Conservation (phyloP, 2,329 filamentous ascomycete genomes). For the Penicillium sumatraense region DNA sequence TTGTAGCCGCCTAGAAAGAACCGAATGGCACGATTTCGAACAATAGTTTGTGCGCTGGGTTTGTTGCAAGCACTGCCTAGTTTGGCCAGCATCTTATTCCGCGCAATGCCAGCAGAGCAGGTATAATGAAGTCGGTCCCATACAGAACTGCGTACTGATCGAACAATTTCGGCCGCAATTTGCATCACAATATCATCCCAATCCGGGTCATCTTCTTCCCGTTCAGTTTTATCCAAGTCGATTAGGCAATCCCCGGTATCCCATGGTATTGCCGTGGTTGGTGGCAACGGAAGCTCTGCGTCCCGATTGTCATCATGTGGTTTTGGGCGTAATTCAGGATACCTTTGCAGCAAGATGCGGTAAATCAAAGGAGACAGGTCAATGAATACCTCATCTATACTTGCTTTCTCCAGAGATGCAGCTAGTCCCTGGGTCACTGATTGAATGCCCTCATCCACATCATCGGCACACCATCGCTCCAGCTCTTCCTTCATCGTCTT, state of each 20-base stretch:
- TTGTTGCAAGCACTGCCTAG: constrained; percentile 90
- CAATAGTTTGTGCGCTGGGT: constrained; percentile 91
- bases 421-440: constrained; percentile 33
- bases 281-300: constrained; percentile 75
- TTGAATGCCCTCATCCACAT: constrained; percentile 23
- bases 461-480: constrained; percentile 49
- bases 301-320: constrained; percentile 56
- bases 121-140: constrained; percentile 78
- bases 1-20: constrained; percentile 84
- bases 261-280: constrained; percentile 79
- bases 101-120: constrained; percentile 85
- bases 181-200: constrained; percentile 94
- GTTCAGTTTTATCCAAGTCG: constrained; percentile 72
- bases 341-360: constrained; percentile 72
- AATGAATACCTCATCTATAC: constrained; percentile 93
- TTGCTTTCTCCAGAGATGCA: constrained; percentile 82
- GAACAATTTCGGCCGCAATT: constrained; percentile 86
- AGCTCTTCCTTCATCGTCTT: constrained; percentile 75
- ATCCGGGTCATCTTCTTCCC: constrained; percentile 81
- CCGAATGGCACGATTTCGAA: constrained; percentile 80
- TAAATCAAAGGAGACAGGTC: constrained; percentile 88
- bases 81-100: constrained; percentile 95
- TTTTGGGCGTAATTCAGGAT: constrained; percentile 67
- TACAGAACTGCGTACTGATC: constrained; percentile 72
- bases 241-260: constrained; percentile 74